Evolutionary conservation across 2,329 filamentous ascomycete genomes (phyloP), one percentile per base, ranked within the genome.

Genomic region (Colletotrichum plurivorum): DNA sequence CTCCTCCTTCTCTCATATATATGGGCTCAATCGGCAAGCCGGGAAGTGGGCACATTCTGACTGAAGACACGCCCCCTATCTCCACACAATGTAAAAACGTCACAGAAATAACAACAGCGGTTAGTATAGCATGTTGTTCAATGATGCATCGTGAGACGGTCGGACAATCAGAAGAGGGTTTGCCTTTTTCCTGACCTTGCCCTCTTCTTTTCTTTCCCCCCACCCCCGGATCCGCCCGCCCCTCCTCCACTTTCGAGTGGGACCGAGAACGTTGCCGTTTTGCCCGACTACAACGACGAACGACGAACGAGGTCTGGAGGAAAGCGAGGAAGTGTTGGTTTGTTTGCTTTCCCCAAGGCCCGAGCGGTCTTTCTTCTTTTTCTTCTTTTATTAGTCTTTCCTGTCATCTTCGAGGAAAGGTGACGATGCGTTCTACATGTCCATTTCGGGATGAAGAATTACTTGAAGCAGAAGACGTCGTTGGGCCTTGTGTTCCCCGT

Each of bases 111-210:
- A 53, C n/a, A 20, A 4, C 39, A 20, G 36, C 16, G 8, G 22
- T 12, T 18, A 25, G n/a, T 9, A 13, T 43, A 27, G 16, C 15
- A n/a, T 27, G 20, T 16, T 52, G 53, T n/a, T 52, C 45, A 5
- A 36, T 39, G 41, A 52, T 55, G 43, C 48, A 56, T 58, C 55
- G 49, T 66, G 62, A 54, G 27, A 60, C 53, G 54, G 66, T 69
- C 63, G 36, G 61, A 60, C 66, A 65, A 66, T 60, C 66, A 45
- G 55, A 54, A 36, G 31, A 36, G 31, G 43, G 43, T 60, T 69
- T 69, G 62, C 18, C 18, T 48, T 8, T 22, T 25, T 5, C 22
- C 22, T 25, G 22, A 25, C 22, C 22, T 25, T 25, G 22, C 22
- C 22, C 2, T 25, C 22, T 25, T 25, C 22, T 25, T 25, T 25